Evolutionary conservation across 2,329 filamentous ascomycete species (phyloP), one percentile per base, ranked within the genome.

Genomic region (Penicillium sp.): DNA sequence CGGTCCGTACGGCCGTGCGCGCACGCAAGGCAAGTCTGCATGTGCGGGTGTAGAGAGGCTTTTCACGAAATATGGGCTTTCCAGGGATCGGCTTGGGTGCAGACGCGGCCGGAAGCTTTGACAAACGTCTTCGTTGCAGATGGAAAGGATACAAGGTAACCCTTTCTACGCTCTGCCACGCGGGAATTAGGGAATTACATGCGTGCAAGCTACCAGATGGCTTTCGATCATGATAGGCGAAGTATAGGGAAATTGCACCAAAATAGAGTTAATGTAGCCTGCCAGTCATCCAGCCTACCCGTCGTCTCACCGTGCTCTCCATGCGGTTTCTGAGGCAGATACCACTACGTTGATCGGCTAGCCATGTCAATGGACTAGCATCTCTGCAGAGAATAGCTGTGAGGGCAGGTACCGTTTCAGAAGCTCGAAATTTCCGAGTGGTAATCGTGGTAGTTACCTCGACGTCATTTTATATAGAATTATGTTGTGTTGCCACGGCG

Each of bases 181-280:
- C 44, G 51, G 42, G 40, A 44, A 44, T 46, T 33, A 24, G 41
- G 40, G 39, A 43, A 46, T 48, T 20, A 45, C 35, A 45, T 9
- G 11, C 24, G n/a, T 22, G 31, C 13, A 28, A 24, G 25, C 24
- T 14, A 43, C 30, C 6, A 28, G 20, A n/a, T 33, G 42, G 40
- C 38, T 35, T 30, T 50, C 35, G 27, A 44, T 16, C 13, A 40
- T 50, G 36, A 41, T 45, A 48, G 44, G 45, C 25, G 38, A 55
- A 16, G 44, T 13, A 31, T 16, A 20, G 20, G 38, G 22, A 22
- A 20, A 54, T 61, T 61, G 58, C 56, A 62, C 56, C 24, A 53
- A 35, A 53, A 61, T 62, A 60, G 49, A 60, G 57, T 60, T 61
- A 49, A 56, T 54, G 56, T 60, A 53, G 36, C 45, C 58, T 60